Percentiles rank a stretch among this genome's conserved stretches.
Conservation (phyloP, 805 yeast genomes). For the Saccharomycopsis vini region DNA sequence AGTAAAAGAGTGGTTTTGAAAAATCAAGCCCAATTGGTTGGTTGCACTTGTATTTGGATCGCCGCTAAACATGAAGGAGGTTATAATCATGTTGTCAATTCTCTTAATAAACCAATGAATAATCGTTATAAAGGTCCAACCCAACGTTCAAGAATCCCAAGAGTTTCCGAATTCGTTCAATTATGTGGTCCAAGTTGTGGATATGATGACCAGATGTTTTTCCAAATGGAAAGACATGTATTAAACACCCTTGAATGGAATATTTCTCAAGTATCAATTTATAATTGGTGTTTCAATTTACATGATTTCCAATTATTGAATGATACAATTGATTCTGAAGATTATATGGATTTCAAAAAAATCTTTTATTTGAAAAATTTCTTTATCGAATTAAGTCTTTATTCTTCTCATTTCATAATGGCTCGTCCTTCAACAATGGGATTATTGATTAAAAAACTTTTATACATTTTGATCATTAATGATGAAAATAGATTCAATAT, state of each 20-base stretch:
- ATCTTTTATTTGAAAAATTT: constrained; percentile 16
- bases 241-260: constrained; percentile 66
- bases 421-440: background rate
- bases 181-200: constrained; percentile 56
- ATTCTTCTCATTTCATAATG: constrained; percentile 9
- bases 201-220: constrained; percentile 48
- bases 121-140: constrained; percentile 64
- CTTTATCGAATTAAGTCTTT: constrained; percentile 11
- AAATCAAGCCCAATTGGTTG: constrained; percentile 83
- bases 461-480: constrained; percentile 15
- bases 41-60: constrained; percentile 88
- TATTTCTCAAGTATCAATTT: constrained; percentile 52
- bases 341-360: background rate
- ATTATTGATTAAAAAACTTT: constrained; percentile 11
- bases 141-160: constrained; percentile 66
- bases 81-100: constrained; percentile 55
- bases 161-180: constrained; percentile 59
- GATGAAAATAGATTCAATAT: constrained; percentile 15
- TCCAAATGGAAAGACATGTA: constrained; percentile 73
- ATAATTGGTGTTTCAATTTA: constrained; percentile 36
- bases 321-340: background rate
- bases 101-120: constrained; percentile 40
- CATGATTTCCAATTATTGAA: constrained; percentile 12
- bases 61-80: constrained; percentile 78
- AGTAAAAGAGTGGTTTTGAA: constrained; percentile 75